phyloP scores from a whole-genome alignment of 2,329 filamentous ascomycete species.

The Microcyclosporella mali region DNA sequence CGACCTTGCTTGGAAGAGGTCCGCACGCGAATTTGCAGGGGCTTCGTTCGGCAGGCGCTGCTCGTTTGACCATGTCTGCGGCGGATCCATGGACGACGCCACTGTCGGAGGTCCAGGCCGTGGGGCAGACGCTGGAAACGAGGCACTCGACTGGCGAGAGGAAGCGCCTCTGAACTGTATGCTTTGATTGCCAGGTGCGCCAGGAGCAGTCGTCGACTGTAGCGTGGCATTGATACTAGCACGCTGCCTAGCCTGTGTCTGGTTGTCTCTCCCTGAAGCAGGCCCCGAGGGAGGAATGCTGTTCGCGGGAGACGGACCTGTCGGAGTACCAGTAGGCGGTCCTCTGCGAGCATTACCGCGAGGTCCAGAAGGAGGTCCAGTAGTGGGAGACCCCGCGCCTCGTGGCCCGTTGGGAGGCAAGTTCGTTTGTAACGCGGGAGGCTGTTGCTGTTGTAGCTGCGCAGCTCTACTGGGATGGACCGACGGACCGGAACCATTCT shows the following conservation, averaged over 20 bases:
- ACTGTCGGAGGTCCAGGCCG: constrained; percentile 7
- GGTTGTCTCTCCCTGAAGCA: constrained; percentile 17
- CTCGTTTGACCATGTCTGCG: constrained; percentile 4
- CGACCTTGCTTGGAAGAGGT: constrained; percentile 19
- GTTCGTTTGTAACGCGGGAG: constrained; percentile 26
- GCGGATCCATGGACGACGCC: constrained; percentile 21
- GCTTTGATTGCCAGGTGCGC: constrained; percentile 17
- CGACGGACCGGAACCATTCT: constrained; percentile 14
- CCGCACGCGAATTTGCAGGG: constrained; percentile 3
- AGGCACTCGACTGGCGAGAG: constrained; percentile 21
- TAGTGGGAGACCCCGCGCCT: constrained; percentile 23
- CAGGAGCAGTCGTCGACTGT: constrained; percentile 13
- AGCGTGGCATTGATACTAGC: constrained; percentile 26
- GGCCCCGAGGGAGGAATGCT: constrained; percentile 27
- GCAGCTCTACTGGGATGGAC: constrained; percentile 30
- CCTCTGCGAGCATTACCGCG: constrained; percentile 17
- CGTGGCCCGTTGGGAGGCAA: constrained; percentile 18
- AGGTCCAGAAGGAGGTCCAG: constrained; percentile 26
- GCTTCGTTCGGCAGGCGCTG: no score
- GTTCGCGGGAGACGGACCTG: constrained; percentile 24
- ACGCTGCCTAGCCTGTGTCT: constrained; percentile 17
- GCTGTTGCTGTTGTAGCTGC: constrained; percentile 13
- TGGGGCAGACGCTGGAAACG: constrained; percentile 9
- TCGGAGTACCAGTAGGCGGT: constrained; percentile 22
- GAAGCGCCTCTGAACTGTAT: constrained; percentile 30